phyloP scores from a whole-genome alignment of 2,329 filamentous ascomycete genomes.

The Tolypocladium sp. region DNA sequence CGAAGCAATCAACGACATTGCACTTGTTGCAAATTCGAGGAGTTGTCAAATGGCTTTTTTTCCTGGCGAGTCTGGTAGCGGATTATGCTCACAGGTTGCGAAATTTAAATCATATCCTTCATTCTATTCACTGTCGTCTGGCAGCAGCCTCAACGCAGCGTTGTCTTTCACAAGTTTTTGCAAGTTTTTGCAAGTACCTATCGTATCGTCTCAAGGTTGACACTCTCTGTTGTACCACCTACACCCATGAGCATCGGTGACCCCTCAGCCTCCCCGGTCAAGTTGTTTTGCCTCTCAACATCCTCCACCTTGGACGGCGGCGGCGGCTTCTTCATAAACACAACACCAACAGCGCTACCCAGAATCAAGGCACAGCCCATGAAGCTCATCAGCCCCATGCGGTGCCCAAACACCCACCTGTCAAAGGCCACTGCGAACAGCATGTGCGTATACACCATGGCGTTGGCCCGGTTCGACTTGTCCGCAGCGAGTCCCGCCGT shows the following conservation, averaged over 20 bases:
- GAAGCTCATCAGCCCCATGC: conserved; percentile 39
- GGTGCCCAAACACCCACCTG: conserved; percentile 40
- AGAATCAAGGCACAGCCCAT: conserved; percentile 43
- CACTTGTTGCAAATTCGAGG: neutral
- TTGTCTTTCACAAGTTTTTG: neutral
- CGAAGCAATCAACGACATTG: neutral
- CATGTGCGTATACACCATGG: conserved; percentile 51
- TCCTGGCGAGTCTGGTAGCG: too few species aligned
- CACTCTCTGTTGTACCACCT: conserved; percentile 14
- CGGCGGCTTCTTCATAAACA: conserved; percentile 31
- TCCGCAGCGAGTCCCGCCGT: conserved; percentile 68
- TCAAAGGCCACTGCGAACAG: conserved; percentile 46
- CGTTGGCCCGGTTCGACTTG: conserved; percentile 49
- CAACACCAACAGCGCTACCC: conserved; percentile 42
- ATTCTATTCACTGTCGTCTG: neutral
- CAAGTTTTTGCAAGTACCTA: neutral
- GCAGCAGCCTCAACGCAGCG: too few species aligned
- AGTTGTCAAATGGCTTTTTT: too few species aligned
- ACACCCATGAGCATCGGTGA: conserved; percentile 30
- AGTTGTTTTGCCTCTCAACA: conserved; percentile 21
- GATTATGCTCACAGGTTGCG: too few species aligned
- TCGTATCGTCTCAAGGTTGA: conserved; percentile 3
- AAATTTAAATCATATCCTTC: too few species aligned
- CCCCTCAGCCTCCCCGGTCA: conserved; percentile 23
- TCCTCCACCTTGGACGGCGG: conserved; percentile 19